These are phyloP conservation scores for Penicillium fuscoglaucum DNA, from an alignment of 2,329 filamentous ascomycete species.

Conservation along the genomic window DNA sequence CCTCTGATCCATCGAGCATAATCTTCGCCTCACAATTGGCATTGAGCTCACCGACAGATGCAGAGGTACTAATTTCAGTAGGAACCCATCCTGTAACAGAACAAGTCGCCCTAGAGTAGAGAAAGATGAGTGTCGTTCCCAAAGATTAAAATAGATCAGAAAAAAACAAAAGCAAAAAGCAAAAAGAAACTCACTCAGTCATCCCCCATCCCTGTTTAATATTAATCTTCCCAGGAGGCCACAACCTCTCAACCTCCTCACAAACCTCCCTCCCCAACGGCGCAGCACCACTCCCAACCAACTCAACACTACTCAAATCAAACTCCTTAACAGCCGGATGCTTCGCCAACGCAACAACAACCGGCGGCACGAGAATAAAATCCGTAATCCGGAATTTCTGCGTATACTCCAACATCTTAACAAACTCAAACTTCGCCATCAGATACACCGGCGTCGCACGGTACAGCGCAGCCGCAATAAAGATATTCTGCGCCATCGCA, in stretches of 20 bases:
- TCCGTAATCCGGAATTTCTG: conserved; percentile 68
- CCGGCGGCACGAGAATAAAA: conserved; percentile 69
- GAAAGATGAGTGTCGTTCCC: background rate
- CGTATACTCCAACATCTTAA: conserved; percentile 67
- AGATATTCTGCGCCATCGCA: conserved; percentile 70
- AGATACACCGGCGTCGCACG: conserved; percentile 65
- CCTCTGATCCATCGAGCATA: conserved; percentile 53
- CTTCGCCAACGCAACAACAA: conserved; percentile 72
- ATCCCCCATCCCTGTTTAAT: conserved; percentile 81
- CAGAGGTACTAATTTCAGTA: conserved; percentile 43
- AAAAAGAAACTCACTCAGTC: conserved; percentile 62
- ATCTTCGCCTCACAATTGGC: conserved; percentile 70
- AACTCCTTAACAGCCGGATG: conserved; percentile 64
- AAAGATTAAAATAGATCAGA: too few species aligned
- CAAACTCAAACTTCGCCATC: conserved; percentile 76
- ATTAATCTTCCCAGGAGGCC: conserved; percentile 51
- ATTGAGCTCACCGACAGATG: conserved; percentile 62
- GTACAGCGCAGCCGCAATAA: conserved; percentile 60
- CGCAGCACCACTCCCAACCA: conserved; percentile 66
- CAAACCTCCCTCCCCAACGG: conserved; percentile 58
- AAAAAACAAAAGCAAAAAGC: conserved; percentile 13
- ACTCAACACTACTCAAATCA: conserved; percentile 66
- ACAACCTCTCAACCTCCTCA: conserved; percentile 60
- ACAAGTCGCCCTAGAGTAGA: conserved; percentile 58
- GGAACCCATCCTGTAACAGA: conserved; percentile 66